phyloP scores from a whole-genome alignment of 169 alveolate species.

The Cryptosporidium baileyi region DNA sequence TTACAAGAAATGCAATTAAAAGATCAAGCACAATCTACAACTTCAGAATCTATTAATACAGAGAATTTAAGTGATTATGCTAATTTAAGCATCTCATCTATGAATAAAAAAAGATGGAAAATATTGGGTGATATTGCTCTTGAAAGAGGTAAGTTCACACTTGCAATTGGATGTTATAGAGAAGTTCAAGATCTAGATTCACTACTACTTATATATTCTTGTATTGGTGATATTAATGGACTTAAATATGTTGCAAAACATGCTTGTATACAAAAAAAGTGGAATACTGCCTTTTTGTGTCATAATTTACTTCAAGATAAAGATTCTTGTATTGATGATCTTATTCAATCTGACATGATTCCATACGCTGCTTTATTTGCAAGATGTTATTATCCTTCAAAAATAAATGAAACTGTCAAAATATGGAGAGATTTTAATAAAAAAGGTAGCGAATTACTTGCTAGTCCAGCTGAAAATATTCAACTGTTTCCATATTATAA shows the following conservation, averaged over 20 bases:
- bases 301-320: slow-evolving; percentile 74
- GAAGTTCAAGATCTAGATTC: slow-evolving; percentile 78
- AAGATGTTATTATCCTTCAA: slow-evolving; percentile 84
- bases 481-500: slow-evolving; percentile 11
- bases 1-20: slow-evolving; percentile 74
- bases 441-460: neutral
- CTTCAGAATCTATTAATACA: neutral
- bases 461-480: slow-evolving; percentile 10
- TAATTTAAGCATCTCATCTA: slow-evolving; percentile 48
- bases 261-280: slow-evolving; percentile 75
- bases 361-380: slow-evolving; percentile 89
- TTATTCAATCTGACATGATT: slow-evolving; percentile 78
- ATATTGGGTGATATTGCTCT: slow-evolving; percentile 81
- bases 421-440: slow-evolving; percentile 76
- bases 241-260: slow-evolving; percentile 75
- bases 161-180: slow-evolving; percentile 79
- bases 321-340: slow-evolving; percentile 78
- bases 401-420: slow-evolving; percentile 74
- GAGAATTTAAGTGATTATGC: slow-evolving; percentile 31
- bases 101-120: slow-evolving; percentile 77
- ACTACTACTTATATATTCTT: slow-evolving; percentile 75
- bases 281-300: slow-evolving; percentile 83
- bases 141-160: slow-evolving; percentile 75
- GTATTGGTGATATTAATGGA: slow-evolving; percentile 77
- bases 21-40: neutral